Conservation (phyloP, 164 flowering plant genomes). For the Magnolia kwangsiensis region DNA sequence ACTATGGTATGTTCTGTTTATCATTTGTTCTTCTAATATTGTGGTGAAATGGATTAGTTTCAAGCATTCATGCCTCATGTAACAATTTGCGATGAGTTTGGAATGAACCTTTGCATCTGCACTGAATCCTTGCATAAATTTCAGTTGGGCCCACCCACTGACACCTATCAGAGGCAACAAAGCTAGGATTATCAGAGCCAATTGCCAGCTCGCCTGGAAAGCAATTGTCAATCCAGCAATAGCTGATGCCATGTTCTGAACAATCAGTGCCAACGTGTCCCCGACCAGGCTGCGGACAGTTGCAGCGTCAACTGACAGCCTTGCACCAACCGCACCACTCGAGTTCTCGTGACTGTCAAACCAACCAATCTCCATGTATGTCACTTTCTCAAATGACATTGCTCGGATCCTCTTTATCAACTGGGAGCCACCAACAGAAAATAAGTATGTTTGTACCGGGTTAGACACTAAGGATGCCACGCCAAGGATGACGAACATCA, state of each 20-base stretch:
- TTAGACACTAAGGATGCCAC: conserved; percentile 15
- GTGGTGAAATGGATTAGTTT: background rate
- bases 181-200: conserved; percentile 34
- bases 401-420: conserved; percentile 25
- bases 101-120: conserved; percentile 39
- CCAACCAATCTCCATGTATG: conserved; percentile 32
- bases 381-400: conserved; percentile 25
- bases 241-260: conserved; percentile 33
- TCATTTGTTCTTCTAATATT: background rate
- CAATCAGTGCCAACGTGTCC: conserved; percentile 36
- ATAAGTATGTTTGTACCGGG: conserved; percentile 18
- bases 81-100: background rate
- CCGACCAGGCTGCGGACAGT: conserved; percentile 39
- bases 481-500: conserved; percentile 32
- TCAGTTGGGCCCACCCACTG: conserved; percentile 31
- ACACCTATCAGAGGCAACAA: conserved; percentile 37
- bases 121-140: conserved; percentile 41
- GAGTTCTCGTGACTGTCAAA: conserved; percentile 30
- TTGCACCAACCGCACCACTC: conserved; percentile 45
- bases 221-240: conserved; percentile 36
- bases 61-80: background rate
- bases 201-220: conserved; percentile 37
- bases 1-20: background rate
- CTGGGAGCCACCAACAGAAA: conserved; percentile 20
- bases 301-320: conserved; percentile 43